Evolutionary conservation across 2,329 filamentous ascomycete genomes (phyloP).

Genomic region (Colletotrichum simmondsii): DNA sequence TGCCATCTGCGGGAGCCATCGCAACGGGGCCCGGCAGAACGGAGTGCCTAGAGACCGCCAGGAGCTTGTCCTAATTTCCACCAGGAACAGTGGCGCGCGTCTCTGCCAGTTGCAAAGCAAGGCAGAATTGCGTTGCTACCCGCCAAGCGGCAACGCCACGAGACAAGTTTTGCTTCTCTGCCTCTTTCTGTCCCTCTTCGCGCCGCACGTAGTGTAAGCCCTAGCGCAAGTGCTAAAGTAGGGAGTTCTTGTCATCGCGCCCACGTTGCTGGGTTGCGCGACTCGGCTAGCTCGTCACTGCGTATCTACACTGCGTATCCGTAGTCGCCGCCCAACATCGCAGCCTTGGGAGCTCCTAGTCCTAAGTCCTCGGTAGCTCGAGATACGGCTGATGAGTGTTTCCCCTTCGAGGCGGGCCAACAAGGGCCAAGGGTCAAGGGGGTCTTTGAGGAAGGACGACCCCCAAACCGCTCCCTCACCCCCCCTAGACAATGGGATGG

Average conservation of each 20-base stretch:
- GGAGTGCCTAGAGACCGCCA: constrained; percentile 1
- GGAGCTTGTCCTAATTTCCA: constrained; percentile 32
- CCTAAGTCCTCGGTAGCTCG: not conserved
- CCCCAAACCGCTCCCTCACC: not conserved
- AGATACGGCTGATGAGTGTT: not conserved
- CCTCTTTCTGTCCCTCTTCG: not conserved
- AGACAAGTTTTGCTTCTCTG: not conserved
- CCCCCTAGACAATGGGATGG: constrained; percentile 3
- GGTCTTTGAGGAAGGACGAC: not conserved
- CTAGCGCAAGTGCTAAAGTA: constrained; percentile 24
- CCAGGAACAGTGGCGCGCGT: constrained; percentile 31
- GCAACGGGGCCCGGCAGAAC: not conserved
- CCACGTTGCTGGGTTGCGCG: constrained; percentile 30
- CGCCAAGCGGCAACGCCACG: constrained; percentile 29
- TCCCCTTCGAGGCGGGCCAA: not conserved
- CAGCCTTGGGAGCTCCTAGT: not conserved
- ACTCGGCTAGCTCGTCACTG: constrained; percentile 10
- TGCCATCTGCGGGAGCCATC: not conserved
- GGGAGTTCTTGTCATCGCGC: constrained; percentile 14
- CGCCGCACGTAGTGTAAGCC: constrained; percentile 17
- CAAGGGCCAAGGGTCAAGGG: constrained; percentile 12
- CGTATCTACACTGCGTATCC: not conserved
- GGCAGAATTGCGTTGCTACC: constrained; percentile 10
- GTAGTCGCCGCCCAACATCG: not conserved
- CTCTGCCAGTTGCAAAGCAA: constrained; percentile 14